Conservation (phyloP, 2,329 filamentous ascomycete genomes). For the Botrytis byssoidea region DNA sequence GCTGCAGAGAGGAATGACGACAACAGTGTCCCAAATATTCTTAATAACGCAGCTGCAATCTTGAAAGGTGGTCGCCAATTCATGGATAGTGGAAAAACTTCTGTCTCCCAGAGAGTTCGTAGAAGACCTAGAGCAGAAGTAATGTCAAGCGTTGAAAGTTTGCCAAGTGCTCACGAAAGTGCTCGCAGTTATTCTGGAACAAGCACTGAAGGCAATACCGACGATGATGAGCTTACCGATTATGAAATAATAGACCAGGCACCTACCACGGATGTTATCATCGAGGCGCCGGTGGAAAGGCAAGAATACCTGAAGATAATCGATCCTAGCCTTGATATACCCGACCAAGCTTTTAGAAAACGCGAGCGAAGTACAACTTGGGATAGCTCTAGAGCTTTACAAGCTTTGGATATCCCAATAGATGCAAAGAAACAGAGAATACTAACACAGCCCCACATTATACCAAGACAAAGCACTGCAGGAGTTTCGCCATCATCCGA, state of each 20-base stretch:
- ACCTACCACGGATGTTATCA: background rate
- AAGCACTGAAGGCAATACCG: conserved; percentile 28
- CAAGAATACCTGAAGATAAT: background rate
- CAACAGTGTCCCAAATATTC: conserved; percentile 26
- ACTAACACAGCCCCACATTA: conserved; percentile 5
- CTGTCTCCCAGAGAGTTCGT: background rate
- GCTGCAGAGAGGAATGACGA: conserved; percentile 35
- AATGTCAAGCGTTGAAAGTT: conserved; percentile 25
- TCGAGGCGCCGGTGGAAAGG: background rate
- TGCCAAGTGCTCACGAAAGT: conserved; percentile 36
- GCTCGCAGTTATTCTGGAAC: conserved; percentile 29
- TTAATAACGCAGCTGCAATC: conserved; percentile 30
- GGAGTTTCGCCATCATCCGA: conserved; percentile 15
- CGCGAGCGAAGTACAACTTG: conserved; percentile 22
- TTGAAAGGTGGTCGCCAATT: conserved; percentile 29
- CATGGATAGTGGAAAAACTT: background rate
- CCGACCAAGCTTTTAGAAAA: conserved; percentile 2
- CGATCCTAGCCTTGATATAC: background rate
- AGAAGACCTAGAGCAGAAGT: conserved; percentile 1
- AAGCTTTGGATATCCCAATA: background rate
- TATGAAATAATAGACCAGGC: background rate
- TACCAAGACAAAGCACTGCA: background rate
- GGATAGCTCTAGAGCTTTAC: conserved; percentile 19
- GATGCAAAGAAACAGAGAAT: background rate
- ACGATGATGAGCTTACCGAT: conserved; percentile 15